phyloP scores from a whole-genome alignment of 176 grass and related monocot species.

The Eleusine coracana region DNA sequence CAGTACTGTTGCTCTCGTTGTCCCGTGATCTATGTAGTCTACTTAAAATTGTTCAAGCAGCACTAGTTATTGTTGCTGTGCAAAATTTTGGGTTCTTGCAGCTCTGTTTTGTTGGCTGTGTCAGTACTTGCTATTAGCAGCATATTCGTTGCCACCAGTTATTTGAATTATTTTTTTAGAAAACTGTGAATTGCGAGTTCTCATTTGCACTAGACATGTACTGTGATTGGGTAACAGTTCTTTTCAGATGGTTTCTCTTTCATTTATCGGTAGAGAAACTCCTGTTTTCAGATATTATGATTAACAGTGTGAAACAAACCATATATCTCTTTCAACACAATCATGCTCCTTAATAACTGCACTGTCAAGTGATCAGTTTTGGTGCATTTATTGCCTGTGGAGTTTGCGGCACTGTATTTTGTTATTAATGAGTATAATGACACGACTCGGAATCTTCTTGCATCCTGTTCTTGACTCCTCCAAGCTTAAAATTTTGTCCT shows the following conservation, averaged over 20 bases:
- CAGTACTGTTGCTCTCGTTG: background rate
- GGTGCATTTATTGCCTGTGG: no score
- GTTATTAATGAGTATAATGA: no score
- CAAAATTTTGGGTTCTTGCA: no score
- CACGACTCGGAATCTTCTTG: background rate
- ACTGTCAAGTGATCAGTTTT: no score
- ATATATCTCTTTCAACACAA: background rate
- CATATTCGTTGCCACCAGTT: no score
- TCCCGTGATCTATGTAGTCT: background rate
- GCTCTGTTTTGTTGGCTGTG: background rate
- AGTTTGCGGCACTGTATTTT: no score
- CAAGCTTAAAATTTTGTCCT: background rate
- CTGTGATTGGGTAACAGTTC: background rate
- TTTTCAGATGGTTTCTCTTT: background rate
- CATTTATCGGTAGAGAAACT: background rate
- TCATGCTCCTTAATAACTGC: background rate
- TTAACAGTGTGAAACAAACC: background rate
- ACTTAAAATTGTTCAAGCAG: background rate
- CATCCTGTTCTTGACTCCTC: background rate
- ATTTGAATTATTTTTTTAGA: no score
- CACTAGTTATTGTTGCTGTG: background rate
- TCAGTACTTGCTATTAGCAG: background rate
- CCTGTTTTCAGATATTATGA: background rate
- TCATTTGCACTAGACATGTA: no score
- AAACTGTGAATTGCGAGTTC: no score